phyloP scores from a whole-genome alignment of 495 filamentous ascomycete species.

The Sporormia fimetaria region DNA sequence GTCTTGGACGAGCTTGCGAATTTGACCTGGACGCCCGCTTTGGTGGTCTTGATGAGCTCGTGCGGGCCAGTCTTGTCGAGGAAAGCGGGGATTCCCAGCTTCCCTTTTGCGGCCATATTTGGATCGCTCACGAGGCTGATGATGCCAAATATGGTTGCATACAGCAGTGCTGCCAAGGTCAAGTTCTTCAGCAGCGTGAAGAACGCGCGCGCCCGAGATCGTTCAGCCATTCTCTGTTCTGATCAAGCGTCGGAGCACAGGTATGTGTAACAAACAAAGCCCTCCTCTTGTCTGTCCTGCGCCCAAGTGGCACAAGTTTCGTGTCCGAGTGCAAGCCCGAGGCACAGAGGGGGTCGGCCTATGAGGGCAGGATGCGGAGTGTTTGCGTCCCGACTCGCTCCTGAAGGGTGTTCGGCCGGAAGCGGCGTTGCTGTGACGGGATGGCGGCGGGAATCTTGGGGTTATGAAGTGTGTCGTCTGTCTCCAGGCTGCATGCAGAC shows the following conservation, averaged over 20 bases:
- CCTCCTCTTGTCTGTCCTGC: no score
- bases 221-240: constrained; percentile 18
- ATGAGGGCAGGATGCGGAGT: no score
- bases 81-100: constrained; percentile 28
- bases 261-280: no score
- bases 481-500: no score
- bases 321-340: no score
- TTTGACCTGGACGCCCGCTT: constrained; percentile 28
- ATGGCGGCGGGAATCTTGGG: no score
- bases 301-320: no score
- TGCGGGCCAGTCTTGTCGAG: constrained; percentile 28
- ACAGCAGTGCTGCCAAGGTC: constrained; percentile 22
- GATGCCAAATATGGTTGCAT: constrained; percentile 24
- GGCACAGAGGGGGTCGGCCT: no score
- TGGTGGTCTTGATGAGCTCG: constrained; percentile 28
- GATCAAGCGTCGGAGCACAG: constrained; percentile 1
- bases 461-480: no score
- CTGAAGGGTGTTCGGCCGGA: no score
- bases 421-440: no score
- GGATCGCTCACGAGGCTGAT: constrained; percentile 21
- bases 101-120: constrained; percentile 17
- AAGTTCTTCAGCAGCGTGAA: constrained; percentile 26
- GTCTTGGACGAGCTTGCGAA: constrained; percentile 26
- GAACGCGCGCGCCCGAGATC: constrained; percentile 12
- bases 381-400: no score